Conservation (phyloP, 176 grass and related monocot genomes). For the Phragmites australis region DNA sequence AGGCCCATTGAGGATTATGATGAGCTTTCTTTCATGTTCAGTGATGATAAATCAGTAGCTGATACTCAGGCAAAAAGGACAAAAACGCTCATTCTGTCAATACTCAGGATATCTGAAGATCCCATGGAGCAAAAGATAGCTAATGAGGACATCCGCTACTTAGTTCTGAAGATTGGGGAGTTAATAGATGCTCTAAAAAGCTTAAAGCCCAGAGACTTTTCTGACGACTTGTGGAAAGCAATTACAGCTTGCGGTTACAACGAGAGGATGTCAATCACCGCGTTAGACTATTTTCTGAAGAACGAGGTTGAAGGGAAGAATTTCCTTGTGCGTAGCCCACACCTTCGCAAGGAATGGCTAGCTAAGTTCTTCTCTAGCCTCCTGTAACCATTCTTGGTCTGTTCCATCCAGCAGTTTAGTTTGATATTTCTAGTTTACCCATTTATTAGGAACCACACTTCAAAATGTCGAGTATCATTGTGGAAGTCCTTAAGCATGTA, state of each 20-base stretch:
- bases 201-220: slow-evolving; percentile 40
- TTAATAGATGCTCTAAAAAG: slow-evolving; percentile 30
- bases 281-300: slow-evolving; percentile 46
- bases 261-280: slow-evolving; percentile 33
- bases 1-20: slow-evolving; percentile 26
- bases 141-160: slow-evolving; percentile 13
- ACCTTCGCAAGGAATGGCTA: slow-evolving; percentile 40
- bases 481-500: neutral
- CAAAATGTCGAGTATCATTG: neutral
- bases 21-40: slow-evolving; percentile 13
- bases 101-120: slow-evolving; percentile 18
- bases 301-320: slow-evolving; percentile 44
- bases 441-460: neutral
- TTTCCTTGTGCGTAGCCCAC: slow-evolving; percentile 36
- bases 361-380: slow-evolving; percentile 38
- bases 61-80: neutral
- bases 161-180: slow-evolving; percentile 45
- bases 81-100: neutral
- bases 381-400: slow-evolving; percentile 18
- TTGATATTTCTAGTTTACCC: neutral
- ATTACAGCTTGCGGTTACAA: slow-evolving; percentile 35
- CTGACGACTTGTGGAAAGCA: slow-evolving; percentile 23
- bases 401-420: slow-evolving; percentile 12
- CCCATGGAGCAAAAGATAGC: neutral
- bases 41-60: neutral